Evolutionary conservation across 768 basidiomycete species (phyloP).

Genomic region (Postia placenta): DNA sequence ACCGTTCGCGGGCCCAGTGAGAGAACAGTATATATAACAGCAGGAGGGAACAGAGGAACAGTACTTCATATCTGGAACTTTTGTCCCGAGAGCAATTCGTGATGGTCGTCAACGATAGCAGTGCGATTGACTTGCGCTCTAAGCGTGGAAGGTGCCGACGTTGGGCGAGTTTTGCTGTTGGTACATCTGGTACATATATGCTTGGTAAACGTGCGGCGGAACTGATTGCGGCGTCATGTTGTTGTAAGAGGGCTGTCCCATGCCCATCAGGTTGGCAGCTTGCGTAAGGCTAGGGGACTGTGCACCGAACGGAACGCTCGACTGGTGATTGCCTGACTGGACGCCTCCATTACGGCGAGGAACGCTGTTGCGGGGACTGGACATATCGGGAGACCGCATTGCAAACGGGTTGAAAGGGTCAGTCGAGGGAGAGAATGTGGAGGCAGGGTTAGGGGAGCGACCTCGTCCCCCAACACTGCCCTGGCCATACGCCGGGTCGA

Average conservation of each 20-base stretch:
- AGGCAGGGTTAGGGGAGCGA: slow-evolving; percentile 35
- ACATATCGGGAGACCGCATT: slow-evolving; percentile 41
- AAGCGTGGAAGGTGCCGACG: slow-evolving; percentile 63
- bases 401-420: slow-evolving; percentile 58
- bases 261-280: slow-evolving; percentile 49
- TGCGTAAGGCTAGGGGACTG: slow-evolving; percentile 61
- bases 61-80: slow-evolving; percentile 15
- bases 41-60: slow-evolving; percentile 8
- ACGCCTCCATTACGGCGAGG: slow-evolving; percentile 41
- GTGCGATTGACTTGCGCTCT: slow-evolving; percentile 15
- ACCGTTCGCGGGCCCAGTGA: slow-evolving; percentile 5
- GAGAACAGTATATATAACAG: slow-evolving; percentile 10
- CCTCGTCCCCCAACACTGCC: slow-evolving; percentile 34
- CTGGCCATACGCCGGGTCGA: slow-evolving; percentile 57
- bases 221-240: slow-evolving; percentile 51
- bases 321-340: slow-evolving; percentile 25
- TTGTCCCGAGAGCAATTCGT: slow-evolving; percentile 17
- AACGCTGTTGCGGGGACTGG: slow-evolving; percentile 42
- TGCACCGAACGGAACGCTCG: slow-evolving; percentile 43
- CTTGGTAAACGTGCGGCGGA: slow-evolving; percentile 67
- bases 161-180: slow-evolving; percentile 69
- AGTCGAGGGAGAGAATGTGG: slow-evolving; percentile 43
- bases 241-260: slow-evolving; percentile 62
- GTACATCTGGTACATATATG: slow-evolving; percentile 83
- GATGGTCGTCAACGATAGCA: slow-evolving; percentile 19